A percentile compares a stretch with the other conserved stretches of the same genome.
These are phyloP conservation scores for Solanum sparsipilum DNA, from an alignment of 257 asterid genomes.

Conservation along the genomic window DNA sequence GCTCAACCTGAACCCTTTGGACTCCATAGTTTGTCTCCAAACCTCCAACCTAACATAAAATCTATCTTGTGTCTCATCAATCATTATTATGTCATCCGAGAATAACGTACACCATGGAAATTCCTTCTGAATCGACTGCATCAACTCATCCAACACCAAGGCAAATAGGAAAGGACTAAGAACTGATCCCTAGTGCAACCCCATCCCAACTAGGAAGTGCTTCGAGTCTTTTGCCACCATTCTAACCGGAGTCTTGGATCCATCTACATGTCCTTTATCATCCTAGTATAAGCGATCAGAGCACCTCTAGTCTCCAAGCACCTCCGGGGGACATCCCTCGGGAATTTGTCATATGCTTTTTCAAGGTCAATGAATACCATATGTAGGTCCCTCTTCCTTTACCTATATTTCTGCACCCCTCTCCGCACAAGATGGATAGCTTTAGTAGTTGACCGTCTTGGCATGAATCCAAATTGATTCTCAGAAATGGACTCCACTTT, in stretches of 20 bases:
- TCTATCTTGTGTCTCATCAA: not conserved
- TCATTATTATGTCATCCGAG: not conserved
- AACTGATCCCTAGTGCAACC: not conserved
- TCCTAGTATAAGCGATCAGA: not conserved
- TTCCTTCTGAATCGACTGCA: not conserved
- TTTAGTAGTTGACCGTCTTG: not conserved
- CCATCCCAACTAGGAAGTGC: not conserved
- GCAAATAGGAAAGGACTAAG: not conserved
- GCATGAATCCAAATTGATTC: not conserved
- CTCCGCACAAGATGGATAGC: not conserved
- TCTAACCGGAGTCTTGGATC: not conserved
- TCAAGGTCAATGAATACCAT: not conserved
- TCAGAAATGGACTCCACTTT: not conserved
- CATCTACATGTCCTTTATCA: not conserved
- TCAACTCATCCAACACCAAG: not conserved
- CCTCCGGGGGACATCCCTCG: not conserved
- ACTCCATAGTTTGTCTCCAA: not conserved
- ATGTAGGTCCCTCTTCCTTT: not conserved
- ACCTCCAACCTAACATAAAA: not conserved
- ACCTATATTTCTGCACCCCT: not conserved
- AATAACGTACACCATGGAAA: not conserved
- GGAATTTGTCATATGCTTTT: not conserved
- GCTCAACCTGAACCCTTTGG: not conserved
- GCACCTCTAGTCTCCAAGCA: not conserved
- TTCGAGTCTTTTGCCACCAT: not conserved